These are phyloP conservation scores for Neurospora sp. DNA, from an alignment of 2,329 filamentous ascomycete species.

Conservation along the genomic window DNA sequence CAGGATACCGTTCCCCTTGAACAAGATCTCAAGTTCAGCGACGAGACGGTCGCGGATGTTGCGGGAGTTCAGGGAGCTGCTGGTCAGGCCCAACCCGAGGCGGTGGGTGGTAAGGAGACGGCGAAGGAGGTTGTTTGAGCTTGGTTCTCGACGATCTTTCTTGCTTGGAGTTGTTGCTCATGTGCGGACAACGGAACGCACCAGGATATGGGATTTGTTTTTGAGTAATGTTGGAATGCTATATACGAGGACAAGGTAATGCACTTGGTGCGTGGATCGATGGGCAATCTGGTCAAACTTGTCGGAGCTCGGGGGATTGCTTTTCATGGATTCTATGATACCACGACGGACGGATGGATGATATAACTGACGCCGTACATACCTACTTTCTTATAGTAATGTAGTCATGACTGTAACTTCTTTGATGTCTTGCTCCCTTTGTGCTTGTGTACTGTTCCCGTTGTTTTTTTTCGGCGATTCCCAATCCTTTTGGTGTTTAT, in stretches of 20 bases:
- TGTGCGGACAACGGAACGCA: neutral
- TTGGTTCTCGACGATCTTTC: neutral
- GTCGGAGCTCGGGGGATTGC: neutral
- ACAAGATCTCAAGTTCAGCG: conserved; percentile 75
- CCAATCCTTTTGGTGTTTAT: neutral
- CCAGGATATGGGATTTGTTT: neutral
- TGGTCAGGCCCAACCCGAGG: neutral
- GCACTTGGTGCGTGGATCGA: neutral
- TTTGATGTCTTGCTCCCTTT: neutral
- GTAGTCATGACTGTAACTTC: neutral
- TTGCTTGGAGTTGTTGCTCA: neutral
- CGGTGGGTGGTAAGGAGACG: neutral
- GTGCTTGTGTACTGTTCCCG: neutral
- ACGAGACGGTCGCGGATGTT: conserved; percentile 72
- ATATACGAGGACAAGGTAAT: neutral
- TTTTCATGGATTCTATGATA: neutral
- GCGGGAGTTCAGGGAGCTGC: conserved; percentile 19
- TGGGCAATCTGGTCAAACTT: neutral
- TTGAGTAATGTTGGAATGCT: neutral
- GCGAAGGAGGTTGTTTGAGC: neutral
- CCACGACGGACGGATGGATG: neutral
- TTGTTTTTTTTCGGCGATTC: neutral
- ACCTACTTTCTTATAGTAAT: neutral
- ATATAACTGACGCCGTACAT: neutral
- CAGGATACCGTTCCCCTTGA: conserved; percentile 72